Evolutionary conservation across 2,329 filamentous ascomycete species (phyloP), one percentile per base, ranked within the genome.

Genomic region (Clonostachys chloroleuca): DNA sequence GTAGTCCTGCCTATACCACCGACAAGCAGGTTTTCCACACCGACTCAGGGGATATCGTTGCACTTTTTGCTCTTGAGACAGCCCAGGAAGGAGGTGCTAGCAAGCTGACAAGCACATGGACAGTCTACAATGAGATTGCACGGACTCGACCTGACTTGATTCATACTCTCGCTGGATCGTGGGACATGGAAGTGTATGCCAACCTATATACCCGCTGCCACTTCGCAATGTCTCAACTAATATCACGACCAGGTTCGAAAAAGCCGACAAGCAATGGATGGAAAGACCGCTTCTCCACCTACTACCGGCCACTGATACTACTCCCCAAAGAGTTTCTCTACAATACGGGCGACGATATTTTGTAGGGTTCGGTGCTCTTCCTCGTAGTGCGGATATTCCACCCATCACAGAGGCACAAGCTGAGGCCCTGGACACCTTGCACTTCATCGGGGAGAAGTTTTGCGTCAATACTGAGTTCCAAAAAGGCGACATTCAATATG

Each of bases 1-100:
- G 80, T 3, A 72, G 74, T 2, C 80, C 80, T 0, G 77, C 79
- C 1, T 83, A 81, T 58, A 83, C 79, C 0, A 68, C 75, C 0
- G 80, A 84, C 47, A 82, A 81, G 56, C 81, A 81, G 57, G 74
- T 77, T 6, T 84, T 84, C 54, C 83, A 85, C 58, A 85, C 78
- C 1, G 81, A 85, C 54, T 57, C 59, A 0, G 74, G 81, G 7
- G 82, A 86, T 53, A 69, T 85, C 3, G 70, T 86, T 17, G 75
- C 77, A 2, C 64, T 86, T 6, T 76, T 81, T 43, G 75, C 74
- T 1, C 69, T 84, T 16, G 72, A 72, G 10, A 75, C 80, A 1
- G 72, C 72, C 0, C 63, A 65, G 3, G 60, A 63, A 34, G 83
- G 83, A 0, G 82, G 83, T 2, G 66, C 76, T 48, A 84, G 80